phyloP scores from a whole-genome alignment of 1,284 basidiomycete species.

The Phaffia rhodozyma region DNA sequence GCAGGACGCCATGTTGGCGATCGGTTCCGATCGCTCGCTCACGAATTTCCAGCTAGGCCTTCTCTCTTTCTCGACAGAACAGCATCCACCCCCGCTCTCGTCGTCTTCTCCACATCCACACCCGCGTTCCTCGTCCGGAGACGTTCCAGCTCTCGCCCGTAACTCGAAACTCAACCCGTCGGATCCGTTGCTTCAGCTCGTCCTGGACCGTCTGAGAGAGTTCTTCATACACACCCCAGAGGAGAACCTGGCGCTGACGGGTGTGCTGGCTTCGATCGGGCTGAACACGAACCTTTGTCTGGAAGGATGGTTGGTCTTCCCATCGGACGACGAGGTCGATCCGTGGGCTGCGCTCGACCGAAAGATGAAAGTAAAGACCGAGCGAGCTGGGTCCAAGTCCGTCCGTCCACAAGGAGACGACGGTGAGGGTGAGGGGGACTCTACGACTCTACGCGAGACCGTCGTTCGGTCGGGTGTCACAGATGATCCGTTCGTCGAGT shows the following conservation, averaged over 20 bases:
- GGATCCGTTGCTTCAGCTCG: conserved; percentile 58
- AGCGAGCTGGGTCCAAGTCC: conserved; percentile 8
- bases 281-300: conserved; percentile 73
- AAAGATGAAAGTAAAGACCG: conserved; percentile 17
- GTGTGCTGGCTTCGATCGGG: conserved; percentile 62
- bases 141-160: conserved; percentile 33
- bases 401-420: conserved; percentile 16
- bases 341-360: conserved; percentile 42
- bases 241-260: conserved; percentile 77
- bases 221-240: conserved; percentile 81
- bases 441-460: background rate
- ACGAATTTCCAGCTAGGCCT: conserved; percentile 2
- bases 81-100: background rate
- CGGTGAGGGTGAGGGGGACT: conserved; percentile 40
- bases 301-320: conserved; percentile 59
- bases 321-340: conserved; percentile 23
- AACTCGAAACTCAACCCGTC: conserved; percentile 55
- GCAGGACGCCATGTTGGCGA: conserved; percentile 57
- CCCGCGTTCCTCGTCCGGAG: conserved; percentile 19
- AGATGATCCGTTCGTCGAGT: conserved; percentile 71
- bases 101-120: conserved; percentile 21
- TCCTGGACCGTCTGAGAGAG: conserved; percentile 56
- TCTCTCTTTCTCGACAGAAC: background rate
- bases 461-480: too few relatives aligned
- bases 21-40: conserved; percentile 47